phyloP scores from a whole-genome alignment of 768 basidiomycete genomes.

The Tylopilus sp. region DNA sequence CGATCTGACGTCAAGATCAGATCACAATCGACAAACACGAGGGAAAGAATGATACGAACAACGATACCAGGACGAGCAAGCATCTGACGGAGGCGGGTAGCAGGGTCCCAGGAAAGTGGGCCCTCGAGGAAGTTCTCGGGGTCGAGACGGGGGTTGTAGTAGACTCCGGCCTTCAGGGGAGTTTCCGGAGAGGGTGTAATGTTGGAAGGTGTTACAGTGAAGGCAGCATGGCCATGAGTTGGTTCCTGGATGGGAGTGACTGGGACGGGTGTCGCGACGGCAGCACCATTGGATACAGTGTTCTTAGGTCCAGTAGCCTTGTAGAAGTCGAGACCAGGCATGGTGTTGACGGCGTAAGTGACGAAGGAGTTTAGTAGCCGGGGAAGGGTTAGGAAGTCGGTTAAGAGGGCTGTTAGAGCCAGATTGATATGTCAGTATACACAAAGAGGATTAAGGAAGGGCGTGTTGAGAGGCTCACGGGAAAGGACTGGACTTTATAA shows the following conservation, averaged over 20 bases:
- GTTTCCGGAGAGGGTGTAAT: slow-evolving; percentile 9
- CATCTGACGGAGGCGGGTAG: slow-evolving; percentile 70
- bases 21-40: background rate
- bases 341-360: slow-evolving; percentile 14
- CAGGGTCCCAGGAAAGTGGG: slow-evolving; percentile 62
- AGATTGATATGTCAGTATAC: slow-evolving; percentile 11
- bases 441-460: slow-evolving; percentile 20
- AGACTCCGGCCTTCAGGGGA: slow-evolving; percentile 30
- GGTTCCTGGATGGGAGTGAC: slow-evolving; percentile 4
- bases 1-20: slow-evolving; percentile 41
- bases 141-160: slow-evolving; percentile 68
- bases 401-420: too few relatives aligned
- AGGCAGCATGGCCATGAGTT: background rate
- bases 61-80: slow-evolving; percentile 72
- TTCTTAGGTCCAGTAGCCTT: slow-evolving; percentile 3
- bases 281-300: slow-evolving; percentile 1
- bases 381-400: too few relatives aligned
- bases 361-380: background rate
- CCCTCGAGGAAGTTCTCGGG: slow-evolving; percentile 67
- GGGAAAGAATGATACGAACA: slow-evolving; percentile 38
- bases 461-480: background rate
- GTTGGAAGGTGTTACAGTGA: background rate
- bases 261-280: background rate
- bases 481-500: slow-evolving; percentile 21
- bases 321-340: slow-evolving; percentile 36